Evolutionary conservation across 495 filamentous ascomycete genomes (phyloP), one percentile per base, ranked within the genome.

Genomic region (Neurospora discreta): DNA sequence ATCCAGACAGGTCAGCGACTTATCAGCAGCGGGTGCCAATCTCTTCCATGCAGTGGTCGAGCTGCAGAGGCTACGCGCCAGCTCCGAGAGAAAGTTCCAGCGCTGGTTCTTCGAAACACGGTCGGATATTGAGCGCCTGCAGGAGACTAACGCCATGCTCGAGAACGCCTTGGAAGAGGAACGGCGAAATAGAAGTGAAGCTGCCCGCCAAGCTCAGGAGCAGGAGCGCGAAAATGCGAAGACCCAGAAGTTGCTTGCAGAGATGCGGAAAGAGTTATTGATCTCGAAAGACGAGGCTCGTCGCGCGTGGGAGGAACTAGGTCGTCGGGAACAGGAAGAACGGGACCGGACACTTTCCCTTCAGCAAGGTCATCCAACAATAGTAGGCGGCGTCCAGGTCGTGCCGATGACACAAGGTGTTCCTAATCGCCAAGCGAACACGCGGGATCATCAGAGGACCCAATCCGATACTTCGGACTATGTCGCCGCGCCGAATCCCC

Each of bases 21-120:
- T 99, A 13, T 97, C 95, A 36, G 96, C 95, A 18, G 95, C 95
- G 5, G 95, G 95, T 33, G 96, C 95, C 26, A 99, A 98, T 77
- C 86, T 99, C 8, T 99, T 99, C 80, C 95, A 98, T 78, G 95
- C 96, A 7, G 94, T 99, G 2, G 95, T 99, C 16, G 95, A 99
- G 78, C 84, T 99, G 40, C 95, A 99, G 77, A 90, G 95, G n/a
- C 85, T 99, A 16, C 92, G 95, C 26, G 95, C 96, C 23, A 96
- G 92, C 26, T 97, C 94, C 2, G 96, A 98, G 80, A 88, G 96
- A 42, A 98, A 98, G 78, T 99, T 99, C 79, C 96, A 98, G 80
- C 90, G 96, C 46, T 99, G 95, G 95, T 98, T 98, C 81, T 96
- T 97, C 78, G 95, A 99, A 75, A 97, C 93, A 3, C 89, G 94